Percentiles rank a stretch among this genome's conserved stretches.
These are phyloP conservation scores for Onygenales sp. DNA, from an alignment of 2,329 filamentous ascomycete genomes.

Conservation along the genomic window DNA sequence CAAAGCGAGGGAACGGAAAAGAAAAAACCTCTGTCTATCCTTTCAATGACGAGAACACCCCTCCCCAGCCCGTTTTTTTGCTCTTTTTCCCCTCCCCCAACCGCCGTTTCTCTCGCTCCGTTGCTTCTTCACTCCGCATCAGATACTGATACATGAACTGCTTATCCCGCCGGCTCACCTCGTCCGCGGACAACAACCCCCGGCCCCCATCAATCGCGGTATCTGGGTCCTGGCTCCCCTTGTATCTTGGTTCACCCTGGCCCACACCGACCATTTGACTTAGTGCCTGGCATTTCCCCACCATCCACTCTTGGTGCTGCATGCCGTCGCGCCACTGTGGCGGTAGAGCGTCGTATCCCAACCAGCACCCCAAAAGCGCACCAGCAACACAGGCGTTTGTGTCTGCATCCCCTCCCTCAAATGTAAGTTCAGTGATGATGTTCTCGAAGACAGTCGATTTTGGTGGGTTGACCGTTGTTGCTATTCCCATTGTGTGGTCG, in stretches of 20 bases:
- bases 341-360: constrained; percentile 40
- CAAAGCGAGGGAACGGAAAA: not conserved
- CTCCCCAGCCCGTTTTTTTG: constrained; percentile 4
- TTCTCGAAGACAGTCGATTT: constrained; percentile 32
- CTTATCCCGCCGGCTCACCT: constrained; percentile 7
- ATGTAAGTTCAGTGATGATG: constrained; percentile 40
- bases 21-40: not conserved
- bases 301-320: constrained; percentile 13
- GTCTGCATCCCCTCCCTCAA: constrained; percentile 46
- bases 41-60: constrained; percentile 3
- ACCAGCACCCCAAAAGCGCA: constrained; percentile 39
- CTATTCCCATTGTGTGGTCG: constrained; percentile 6
- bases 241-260: not conserved
- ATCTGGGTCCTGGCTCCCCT: constrained; percentile 8
- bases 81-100: constrained; percentile 1
- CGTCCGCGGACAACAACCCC: constrained; percentile 9
- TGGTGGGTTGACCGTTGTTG: constrained; percentile 1
- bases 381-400: constrained; percentile 47
- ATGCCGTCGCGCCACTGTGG: constrained; percentile 43
- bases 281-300: constrained; percentile 8
- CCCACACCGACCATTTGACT: constrained; percentile 4
- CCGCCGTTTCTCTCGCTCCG: constrained; percentile 6
- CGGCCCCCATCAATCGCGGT: constrained; percentile 10
- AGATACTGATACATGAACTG: constrained; percentile 9
- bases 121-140: constrained; percentile 3